These are phyloP conservation scores for Exsudoporus frostii DNA, from an alignment of 768 basidiomycete species.

Conservation along the genomic window DNA sequence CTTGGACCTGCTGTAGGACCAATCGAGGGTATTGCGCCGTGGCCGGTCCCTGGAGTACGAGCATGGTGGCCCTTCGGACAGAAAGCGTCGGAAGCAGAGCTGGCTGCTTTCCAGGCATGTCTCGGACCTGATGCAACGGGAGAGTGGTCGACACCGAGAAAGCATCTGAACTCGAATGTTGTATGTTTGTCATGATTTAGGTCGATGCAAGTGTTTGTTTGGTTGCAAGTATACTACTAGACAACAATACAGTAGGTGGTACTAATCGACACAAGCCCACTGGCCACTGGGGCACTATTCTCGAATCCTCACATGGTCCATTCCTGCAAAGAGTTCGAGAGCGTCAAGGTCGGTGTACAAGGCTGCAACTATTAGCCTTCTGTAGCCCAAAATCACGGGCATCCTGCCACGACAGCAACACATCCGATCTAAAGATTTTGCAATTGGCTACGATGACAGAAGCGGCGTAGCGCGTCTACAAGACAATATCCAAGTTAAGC, in stretches of 20 bases:
- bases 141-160: conserved; percentile 18
- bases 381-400: no score
- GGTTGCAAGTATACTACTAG: no score
- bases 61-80: neutral
- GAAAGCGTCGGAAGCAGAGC: conserved; percentile 16
- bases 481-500: neutral
- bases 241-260: no score
- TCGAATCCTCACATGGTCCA: no score
- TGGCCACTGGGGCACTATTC: no score
- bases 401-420: conserved; percentile 24
- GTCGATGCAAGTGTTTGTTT: neutral
- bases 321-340: no score
- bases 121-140: conserved; percentile 10
- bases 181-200: neutral
- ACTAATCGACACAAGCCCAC: no score
- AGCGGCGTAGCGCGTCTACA: neutral
- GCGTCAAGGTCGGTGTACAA: no score
- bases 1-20: conserved; percentile 1
- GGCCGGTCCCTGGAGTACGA: neutral
- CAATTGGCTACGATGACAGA: conserved; percentile 33
- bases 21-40: neutral
- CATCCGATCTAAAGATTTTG: conserved; percentile 70
- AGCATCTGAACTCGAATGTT: conserved; percentile 15
- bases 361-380: no score
- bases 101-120: conserved; percentile 20